These are phyloP conservation scores for Ceratobasidium sp. DNA, from an alignment of 1,284 basidiomycete genomes.

Conservation along the genomic window DNA sequence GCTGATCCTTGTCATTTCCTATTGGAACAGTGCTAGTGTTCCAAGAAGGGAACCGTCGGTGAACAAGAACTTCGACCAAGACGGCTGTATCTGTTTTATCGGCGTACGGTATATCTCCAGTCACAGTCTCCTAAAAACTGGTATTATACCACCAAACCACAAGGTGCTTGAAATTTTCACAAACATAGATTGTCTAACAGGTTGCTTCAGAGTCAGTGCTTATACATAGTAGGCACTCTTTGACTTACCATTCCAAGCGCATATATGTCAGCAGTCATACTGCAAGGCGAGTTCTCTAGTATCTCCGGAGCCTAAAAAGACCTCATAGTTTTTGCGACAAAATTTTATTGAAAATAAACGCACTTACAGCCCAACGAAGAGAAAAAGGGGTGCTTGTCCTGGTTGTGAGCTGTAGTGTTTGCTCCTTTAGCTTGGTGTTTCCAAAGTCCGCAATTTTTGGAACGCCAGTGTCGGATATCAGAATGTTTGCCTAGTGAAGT, in stretches of 20 bases:
- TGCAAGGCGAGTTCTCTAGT: neutral
- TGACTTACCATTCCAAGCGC: neutral
- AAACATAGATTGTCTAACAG: neutral
- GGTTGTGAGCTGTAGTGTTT: neutral
- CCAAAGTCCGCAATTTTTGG: constrained; percentile 1
- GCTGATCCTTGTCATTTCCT: neutral
- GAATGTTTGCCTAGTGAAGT: neutral
- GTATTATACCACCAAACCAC: neutral
- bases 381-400: neutral
- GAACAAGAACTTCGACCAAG: neutral
- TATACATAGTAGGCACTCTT: too few relatives aligned
- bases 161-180: neutral
- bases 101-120: neutral
- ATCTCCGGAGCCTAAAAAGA: neutral
- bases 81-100: neutral
- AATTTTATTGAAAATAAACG: neutral
- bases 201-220: too few relatives aligned
- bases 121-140: neutral
- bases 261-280: neutral
- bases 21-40: neutral
- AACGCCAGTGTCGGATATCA: neutral
- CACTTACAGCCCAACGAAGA: neutral
- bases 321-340: neutral
- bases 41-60: neutral
- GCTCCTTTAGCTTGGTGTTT: neutral